A percentile compares a stretch with the other conserved stretches of the same genome.
phyloP scores from a whole-genome alignment of 306 rosid species.

The Ormosia emarginata region DNA sequence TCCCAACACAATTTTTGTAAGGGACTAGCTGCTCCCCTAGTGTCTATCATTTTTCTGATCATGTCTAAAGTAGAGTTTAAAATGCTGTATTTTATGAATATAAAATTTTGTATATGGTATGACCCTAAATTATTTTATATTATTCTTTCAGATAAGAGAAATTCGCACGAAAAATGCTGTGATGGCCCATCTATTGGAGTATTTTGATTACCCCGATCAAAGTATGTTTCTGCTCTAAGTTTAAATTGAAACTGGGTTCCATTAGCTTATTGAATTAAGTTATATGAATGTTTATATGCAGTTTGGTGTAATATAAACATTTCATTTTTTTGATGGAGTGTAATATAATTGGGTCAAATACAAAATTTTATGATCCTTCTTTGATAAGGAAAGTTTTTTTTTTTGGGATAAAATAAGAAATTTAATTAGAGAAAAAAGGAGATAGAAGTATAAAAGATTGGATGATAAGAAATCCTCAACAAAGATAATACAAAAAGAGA shows the following conservation, averaged over 20 bases:
- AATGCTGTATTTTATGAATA: neutral
- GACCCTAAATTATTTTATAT: neutral
- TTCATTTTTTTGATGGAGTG: neutral
- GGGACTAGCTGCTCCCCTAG: neutral
- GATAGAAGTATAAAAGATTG: no score
- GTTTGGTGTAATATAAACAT: neutral
- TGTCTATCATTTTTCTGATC: neutral
- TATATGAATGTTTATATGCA: neutral
- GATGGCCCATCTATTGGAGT: constrained; percentile 35
- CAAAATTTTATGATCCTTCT: neutral
- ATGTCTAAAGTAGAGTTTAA: neutral
- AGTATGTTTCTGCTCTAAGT: constrained; percentile 32
- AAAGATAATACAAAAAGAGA: no score
- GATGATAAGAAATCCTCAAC: no score
- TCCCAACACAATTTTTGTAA: neutral
- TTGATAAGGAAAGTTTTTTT: neutral
- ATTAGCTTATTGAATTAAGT: neutral
- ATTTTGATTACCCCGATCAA: constrained; percentile 72
- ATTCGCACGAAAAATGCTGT: constrained; percentile 28
- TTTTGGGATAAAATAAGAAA: no score
- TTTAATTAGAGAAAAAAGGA: no score
- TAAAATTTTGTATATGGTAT: neutral
- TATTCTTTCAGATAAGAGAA: constrained; percentile 45
- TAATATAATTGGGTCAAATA: neutral
- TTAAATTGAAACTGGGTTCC: neutral